Conservation (phyloP, 2,329 filamentous ascomycete genomes). For the Emmonsiellopsis sp. region DNA sequence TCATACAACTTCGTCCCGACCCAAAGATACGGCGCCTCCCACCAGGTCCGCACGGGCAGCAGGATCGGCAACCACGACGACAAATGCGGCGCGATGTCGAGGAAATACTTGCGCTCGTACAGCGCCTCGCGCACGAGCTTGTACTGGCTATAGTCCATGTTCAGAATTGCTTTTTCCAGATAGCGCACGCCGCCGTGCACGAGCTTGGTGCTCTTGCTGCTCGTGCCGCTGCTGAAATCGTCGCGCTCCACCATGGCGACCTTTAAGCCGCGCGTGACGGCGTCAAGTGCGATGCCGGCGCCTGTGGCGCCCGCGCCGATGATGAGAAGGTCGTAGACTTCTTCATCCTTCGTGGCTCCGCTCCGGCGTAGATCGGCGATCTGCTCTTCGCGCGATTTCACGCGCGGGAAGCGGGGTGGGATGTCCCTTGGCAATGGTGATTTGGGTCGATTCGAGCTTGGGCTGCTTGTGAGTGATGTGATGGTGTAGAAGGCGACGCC, state of each 20-base stretch:
- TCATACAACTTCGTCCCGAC: slow-evolving; percentile 61
- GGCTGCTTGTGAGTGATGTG: not conserved
- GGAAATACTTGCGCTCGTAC: slow-evolving; percentile 62
- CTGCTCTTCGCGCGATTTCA: slow-evolving; percentile 32
- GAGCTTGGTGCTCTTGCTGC: slow-evolving; percentile 67
- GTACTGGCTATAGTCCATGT: slow-evolving; percentile 61
- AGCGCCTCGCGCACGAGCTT: slow-evolving; percentile 62
- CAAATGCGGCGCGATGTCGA: slow-evolving; percentile 63
- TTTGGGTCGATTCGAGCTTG: not conserved
- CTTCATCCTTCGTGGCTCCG: slow-evolving; percentile 20
- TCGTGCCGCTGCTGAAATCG: slow-evolving; percentile 62
- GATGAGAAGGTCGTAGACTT: slow-evolving; percentile 58
- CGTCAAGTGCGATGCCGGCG: slow-evolving; percentile 63
- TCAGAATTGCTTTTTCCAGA: slow-evolving; percentile 65
- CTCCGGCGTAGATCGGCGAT: slow-evolving; percentile 34
- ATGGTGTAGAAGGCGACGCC: slow-evolving; percentile 1
- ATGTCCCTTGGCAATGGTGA: slow-evolving; percentile 5
- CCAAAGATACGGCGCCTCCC: slow-evolving; percentile 58
- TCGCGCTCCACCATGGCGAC: slow-evolving; percentile 64
- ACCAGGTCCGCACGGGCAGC: slow-evolving; percentile 62
- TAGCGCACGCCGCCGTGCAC: slow-evolving; percentile 66
- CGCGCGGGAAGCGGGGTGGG: slow-evolving; percentile 32
- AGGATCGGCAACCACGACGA: slow-evolving; percentile 63
- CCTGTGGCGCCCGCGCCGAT: slow-evolving; percentile 64
- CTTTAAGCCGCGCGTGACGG: slow-evolving; percentile 58